Evolutionary conservation across 208 protist species (phyloP).

Genomic region (Polymyxa betae): DNA sequence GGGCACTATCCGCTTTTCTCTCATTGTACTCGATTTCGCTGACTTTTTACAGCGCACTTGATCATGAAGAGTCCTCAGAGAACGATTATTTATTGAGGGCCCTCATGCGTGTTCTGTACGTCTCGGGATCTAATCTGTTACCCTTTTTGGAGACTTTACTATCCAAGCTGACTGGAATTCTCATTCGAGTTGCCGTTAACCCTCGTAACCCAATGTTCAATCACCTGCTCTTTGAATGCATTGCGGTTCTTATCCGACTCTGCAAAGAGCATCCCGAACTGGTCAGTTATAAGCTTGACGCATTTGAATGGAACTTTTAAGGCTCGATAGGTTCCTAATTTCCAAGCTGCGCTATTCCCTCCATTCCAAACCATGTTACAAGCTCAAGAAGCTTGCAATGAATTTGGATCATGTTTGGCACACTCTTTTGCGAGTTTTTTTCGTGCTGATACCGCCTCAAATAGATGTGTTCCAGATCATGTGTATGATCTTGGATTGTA

Average conservation of each 20-base stretch:
- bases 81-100: conserved; percentile 89
- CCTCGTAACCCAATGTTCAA: conserved; percentile 91
- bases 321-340: conserved; percentile 30
- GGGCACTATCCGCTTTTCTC: not conserved
- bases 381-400: conserved; percentile 80
- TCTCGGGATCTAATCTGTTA: not conserved
- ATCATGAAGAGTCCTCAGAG: conserved; percentile 69
- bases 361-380: conserved; percentile 82
- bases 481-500: conserved; percentile 85
- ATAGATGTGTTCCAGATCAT: conserved; percentile 90
- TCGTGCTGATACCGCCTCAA: not conserved
- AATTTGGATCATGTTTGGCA: conserved; percentile 85
- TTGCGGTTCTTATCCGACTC: conserved; percentile 82
- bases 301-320: not conserved
- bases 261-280: conserved; percentile 53
- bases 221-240: conserved; percentile 92
- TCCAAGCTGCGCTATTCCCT: conserved; percentile 84
- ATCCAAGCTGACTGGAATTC: conserved; percentile 63
- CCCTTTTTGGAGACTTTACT: conserved; percentile 66
- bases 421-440: conserved; percentile 37
- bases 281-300: conserved; percentile 12
- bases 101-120: conserved; percentile 58
- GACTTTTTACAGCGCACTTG: conserved; percentile 68
- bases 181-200: conserved; percentile 81
- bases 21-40: too few species aligned